These are phyloP conservation scores for Colletotrichum somersetense DNA, from an alignment of 2,329 filamentous ascomycete genomes.

Conservation along the genomic window DNA sequence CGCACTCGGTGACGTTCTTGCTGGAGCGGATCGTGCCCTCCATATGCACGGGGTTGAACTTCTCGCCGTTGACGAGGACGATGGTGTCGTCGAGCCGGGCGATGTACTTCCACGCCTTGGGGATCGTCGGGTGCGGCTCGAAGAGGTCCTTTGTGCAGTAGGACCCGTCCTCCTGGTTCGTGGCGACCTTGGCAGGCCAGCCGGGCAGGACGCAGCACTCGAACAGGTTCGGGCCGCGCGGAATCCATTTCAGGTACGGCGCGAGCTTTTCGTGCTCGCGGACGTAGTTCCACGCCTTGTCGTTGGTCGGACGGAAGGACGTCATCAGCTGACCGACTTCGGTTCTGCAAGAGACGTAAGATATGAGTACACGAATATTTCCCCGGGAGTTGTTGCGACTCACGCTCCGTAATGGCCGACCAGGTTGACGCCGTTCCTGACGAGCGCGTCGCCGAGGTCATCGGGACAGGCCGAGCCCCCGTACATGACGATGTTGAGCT, in stretches of 20 bases:
- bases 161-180: conserved; percentile 69
- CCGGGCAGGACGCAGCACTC: conserved; percentile 55
- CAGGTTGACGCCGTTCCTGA: conserved; percentile 66
- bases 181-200: conserved; percentile 61
- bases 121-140: conserved; percentile 62
- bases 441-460: conserved; percentile 66
- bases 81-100: conserved; percentile 72
- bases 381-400: conserved; percentile 45
- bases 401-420: conserved; percentile 69
- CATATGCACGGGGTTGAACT: conserved; percentile 74
- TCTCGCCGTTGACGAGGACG: conserved; percentile 74
- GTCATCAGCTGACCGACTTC: conserved; percentile 74
- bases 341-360: conserved; percentile 52
- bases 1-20: conserved; percentile 62
- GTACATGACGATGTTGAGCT: conserved; percentile 66
- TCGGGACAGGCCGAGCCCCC: conserved; percentile 71
- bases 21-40: conserved; percentile 66
- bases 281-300: conserved; percentile 73
- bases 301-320: conserved; percentile 64
- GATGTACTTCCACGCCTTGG: conserved; percentile 72
- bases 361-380: background rate
- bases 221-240: conserved; percentile 53
- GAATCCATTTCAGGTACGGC: conserved; percentile 50
- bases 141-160: conserved; percentile 76
- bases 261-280: conserved; percentile 58